Evolutionary conservation across 257 asterid genomes (phyloP).

Genomic region (Penstemon eatonii): DNA sequence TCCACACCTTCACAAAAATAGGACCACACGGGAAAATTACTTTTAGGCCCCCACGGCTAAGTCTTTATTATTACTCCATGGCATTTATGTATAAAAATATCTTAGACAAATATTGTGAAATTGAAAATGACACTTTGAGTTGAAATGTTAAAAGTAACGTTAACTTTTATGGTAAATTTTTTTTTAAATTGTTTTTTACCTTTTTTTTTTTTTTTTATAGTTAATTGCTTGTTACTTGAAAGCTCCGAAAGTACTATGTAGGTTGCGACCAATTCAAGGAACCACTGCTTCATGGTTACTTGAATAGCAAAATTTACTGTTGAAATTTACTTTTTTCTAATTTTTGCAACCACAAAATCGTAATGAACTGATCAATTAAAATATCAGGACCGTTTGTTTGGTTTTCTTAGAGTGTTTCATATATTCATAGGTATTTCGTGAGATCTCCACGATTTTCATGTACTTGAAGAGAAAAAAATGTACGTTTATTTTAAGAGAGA

Average conservation of each 20-base stretch:
- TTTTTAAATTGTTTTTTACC: too few species aligned
- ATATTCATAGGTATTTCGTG: too few species aligned
- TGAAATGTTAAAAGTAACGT: neutral
- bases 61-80: slow-evolving; percentile 18
- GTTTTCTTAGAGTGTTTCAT: too few species aligned
- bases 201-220: too few species aligned
- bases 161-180: too few species aligned
- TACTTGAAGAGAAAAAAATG: too few species aligned
- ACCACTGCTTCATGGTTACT: slow-evolving; percentile 18
- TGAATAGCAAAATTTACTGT: neutral
- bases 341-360: neutral
- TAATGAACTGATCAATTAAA: too few species aligned
- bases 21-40: slow-evolving; percentile 25
- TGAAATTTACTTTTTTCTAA: neutral
- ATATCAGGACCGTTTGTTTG: too few species aligned
- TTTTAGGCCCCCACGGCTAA: slow-evolving; percentile 22
- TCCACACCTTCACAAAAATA: slow-evolving; percentile 61
- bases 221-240: slow-evolving; percentile 35
- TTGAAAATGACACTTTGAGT: slow-evolving; percentile 8
- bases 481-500: too few species aligned
- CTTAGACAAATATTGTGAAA: slow-evolving; percentile 1
- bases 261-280: slow-evolving; percentile 41
- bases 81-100: slow-evolving; percentile 3
- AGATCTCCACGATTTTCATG: too few species aligned
- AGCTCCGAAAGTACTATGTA: slow-evolving; percentile 43